These are phyloP conservation scores for Klebsormidium nitens DNA, from an alignment of 139 green algal genomes.

Conservation along the genomic window DNA sequence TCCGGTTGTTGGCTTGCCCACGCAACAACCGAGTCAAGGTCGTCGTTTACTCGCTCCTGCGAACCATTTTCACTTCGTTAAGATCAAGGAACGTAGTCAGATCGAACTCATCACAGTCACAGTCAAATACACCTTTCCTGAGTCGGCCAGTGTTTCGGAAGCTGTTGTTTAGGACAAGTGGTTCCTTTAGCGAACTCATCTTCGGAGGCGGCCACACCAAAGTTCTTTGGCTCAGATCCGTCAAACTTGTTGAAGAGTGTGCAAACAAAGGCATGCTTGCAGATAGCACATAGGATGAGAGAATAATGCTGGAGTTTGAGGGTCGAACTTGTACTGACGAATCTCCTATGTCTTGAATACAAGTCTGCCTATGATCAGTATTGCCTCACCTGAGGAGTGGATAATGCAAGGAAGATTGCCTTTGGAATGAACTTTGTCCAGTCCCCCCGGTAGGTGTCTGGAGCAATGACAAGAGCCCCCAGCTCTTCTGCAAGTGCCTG, in stretches of 20 bases:
- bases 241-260: conserved; percentile 3
- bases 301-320: too few relatives aligned
- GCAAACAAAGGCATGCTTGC: too few relatives aligned
- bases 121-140: neutral
- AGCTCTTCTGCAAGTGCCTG: conserved; percentile 4
- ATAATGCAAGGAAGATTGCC: conserved; percentile 14
- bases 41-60: conserved; percentile 12
- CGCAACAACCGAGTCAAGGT: conserved; percentile 8
- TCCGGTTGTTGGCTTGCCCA: neutral
- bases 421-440: conserved; percentile 9
- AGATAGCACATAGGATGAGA: too few relatives aligned
- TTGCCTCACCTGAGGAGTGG: conserved; percentile 5
- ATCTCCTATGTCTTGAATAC: too few relatives aligned
- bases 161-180: too few relatives aligned
- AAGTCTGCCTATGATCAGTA: too few relatives aligned
- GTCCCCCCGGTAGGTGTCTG: conserved; percentile 6
- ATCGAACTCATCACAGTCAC: conserved; percentile 1
- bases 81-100: neutral
- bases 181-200: too few relatives aligned
- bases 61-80: neutral
- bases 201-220: too few relatives aligned
- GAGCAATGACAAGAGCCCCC: neutral
- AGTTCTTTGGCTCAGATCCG: neutral
- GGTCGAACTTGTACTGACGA: too few relatives aligned
- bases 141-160: neutral